phyloP scores from a whole-genome alignment of 2,329 filamentous ascomycete genomes.

The Colletotrichum incanum region DNA sequence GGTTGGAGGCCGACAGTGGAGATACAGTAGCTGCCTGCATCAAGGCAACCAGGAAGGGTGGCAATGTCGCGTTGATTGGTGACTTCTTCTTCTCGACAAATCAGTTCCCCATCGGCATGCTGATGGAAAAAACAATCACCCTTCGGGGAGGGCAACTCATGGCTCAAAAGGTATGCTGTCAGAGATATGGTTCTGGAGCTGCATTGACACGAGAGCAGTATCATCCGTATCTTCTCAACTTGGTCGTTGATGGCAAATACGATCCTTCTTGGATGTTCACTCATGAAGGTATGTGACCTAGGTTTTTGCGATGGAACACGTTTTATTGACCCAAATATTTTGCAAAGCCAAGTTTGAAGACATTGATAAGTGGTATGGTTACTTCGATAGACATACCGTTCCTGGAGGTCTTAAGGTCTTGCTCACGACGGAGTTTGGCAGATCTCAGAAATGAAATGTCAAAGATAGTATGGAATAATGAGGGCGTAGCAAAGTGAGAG shows the following conservation, averaged over 20 bases:
- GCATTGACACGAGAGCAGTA: background rate
- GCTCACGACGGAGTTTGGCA: conserved; percentile 7
- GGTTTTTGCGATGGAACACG: background rate
- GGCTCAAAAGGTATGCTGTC: conserved; percentile 41
- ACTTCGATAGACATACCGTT: background rate
- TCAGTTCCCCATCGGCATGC: conserved; percentile 50
- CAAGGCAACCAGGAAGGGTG: conserved; percentile 51
- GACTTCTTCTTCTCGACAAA: conserved; percentile 50
- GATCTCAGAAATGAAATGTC: background rate
- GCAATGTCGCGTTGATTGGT: conserved; percentile 49
- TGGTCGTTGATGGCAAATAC: conserved; percentile 17
- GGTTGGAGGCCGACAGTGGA: conserved; percentile 48
- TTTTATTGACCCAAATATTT: too few relatives aligned
- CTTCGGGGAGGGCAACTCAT: conserved; percentile 49
- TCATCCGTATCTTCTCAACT: background rate
- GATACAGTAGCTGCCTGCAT: conserved; percentile 50
- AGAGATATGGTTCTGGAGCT: too few relatives aligned
- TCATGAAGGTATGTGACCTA: background rate
- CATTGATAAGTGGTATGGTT: conserved; percentile 11
- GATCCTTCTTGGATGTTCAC: conserved; percentile 20
- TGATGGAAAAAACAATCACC: conserved; percentile 54
- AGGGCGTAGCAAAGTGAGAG: too few relatives aligned
- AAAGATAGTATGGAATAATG: too few relatives aligned
- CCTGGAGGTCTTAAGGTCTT: conserved; percentile 3
- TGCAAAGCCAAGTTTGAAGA: background rate